Evolutionary conservation across 768 basidiomycete genomes (phyloP).

Genomic region (Naganishia onofrii): DNA sequence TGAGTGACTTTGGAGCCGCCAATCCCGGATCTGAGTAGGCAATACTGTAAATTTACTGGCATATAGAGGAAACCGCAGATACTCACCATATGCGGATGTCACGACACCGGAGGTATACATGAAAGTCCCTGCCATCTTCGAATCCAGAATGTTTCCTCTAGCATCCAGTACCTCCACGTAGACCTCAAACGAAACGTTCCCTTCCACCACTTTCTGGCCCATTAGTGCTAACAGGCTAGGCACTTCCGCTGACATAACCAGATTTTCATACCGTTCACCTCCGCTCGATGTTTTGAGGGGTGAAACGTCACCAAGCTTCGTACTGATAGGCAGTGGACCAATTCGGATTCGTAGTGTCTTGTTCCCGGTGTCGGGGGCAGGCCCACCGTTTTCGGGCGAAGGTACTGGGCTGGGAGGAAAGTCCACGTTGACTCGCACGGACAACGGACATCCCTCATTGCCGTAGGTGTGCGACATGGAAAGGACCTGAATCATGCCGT

Average conservation of each 20-base stretch:
- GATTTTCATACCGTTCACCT: constrained; percentile 22
- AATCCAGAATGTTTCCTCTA: constrained; percentile 15
- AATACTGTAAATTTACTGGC: not conserved
- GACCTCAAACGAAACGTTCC: constrained; percentile 17
- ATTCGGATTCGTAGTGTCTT: constrained; percentile 19
- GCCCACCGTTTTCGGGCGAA: not conserved
- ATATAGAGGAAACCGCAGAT: not conserved
- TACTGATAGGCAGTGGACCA: constrained; percentile 12
- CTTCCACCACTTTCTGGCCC: constrained; percentile 17
- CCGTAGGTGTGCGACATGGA: constrained; percentile 20
- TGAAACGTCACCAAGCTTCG: constrained; percentile 16
- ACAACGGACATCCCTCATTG: constrained; percentile 16
- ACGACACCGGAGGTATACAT: constrained; percentile 1
- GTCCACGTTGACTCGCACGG: constrained; percentile 19
- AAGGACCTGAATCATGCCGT: constrained; percentile 15
- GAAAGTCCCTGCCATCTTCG: constrained; percentile 23
- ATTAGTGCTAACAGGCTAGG: constrained; percentile 9
- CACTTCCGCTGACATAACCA: constrained; percentile 25
- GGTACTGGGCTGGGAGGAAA: constrained; percentile 15
- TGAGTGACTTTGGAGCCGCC: constrained; percentile 15
- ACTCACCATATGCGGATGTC: constrained; percentile 9
- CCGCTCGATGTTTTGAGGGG: constrained; percentile 15
- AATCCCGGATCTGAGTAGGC: not conserved
- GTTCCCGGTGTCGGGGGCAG: constrained; percentile 10
- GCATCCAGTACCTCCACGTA: constrained; percentile 21